These are phyloP conservation scores for Arctium minus DNA, from an alignment of 129 eudicot genomes.

Conservation along the genomic window DNA sequence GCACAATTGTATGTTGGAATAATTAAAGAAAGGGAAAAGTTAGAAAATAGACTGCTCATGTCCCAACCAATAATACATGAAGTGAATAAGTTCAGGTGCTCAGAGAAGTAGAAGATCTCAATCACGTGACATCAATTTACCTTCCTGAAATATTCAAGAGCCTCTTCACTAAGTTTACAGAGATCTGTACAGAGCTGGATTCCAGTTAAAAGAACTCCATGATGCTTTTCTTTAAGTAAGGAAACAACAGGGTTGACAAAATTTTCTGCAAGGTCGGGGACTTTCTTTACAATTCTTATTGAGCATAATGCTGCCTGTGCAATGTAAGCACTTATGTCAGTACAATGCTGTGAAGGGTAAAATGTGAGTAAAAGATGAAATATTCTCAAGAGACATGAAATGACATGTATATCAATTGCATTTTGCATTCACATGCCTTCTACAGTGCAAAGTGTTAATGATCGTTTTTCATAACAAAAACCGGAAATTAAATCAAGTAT, in stretches of 20 bases:
- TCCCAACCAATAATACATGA: background rate
- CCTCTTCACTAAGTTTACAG: constrained; percentile 76
- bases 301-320: constrained; percentile 93
- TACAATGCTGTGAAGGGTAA: background rate
- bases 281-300: constrained; percentile 92
- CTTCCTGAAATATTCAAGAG: constrained; percentile 92
- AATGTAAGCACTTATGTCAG: constrained; percentile 26
- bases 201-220: constrained; percentile 84
- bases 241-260: constrained; percentile 81
- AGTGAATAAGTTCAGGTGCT: background rate
- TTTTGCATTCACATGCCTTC: background rate
- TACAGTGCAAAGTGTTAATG: background rate
- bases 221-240: constrained; percentile 93
- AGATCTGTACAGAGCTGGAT: constrained; percentile 85
- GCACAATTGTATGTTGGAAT: background rate
- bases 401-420: background rate
- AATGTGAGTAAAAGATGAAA: background rate
- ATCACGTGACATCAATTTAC: constrained; percentile 30
- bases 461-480: background rate
- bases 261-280: constrained; percentile 89
- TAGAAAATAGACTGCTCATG: background rate
- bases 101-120: constrained; percentile 8
- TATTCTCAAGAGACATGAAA: background rate
- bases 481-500: background rate
- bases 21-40: background rate